Evolutionary conservation across 2,329 filamentous ascomycete genomes (phyloP), one percentile per base, ranked within the genome.

Genomic region (Aschersonia sp.): DNA sequence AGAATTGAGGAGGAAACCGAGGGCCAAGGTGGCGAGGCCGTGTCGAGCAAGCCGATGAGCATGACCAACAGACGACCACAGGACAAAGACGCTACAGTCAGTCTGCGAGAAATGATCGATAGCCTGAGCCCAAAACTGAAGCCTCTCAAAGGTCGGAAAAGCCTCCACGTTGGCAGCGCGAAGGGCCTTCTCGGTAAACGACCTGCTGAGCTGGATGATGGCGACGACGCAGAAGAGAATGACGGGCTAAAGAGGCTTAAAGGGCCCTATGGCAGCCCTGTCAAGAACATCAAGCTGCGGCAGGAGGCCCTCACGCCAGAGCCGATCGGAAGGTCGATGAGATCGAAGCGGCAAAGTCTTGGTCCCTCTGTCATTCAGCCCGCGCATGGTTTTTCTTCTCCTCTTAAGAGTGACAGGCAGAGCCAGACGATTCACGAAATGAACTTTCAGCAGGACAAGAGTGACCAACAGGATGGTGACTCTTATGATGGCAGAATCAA

Each of bases 101-200:
- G 79, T 52, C 65, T 90, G 42, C 83, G 78, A 52, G 83, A 87
- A 53, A 82, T 87, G 76, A 90, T 90, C 51, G 75, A 83, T 51
- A 84, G 78, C 49, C 70, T 90, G 52, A 87, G 83, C 30, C 85
- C 86, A 0, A 86, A 85, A 63, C 86, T 87, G 61, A 81, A 77
- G 47, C 63, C 66, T 5, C 55, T 85, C 6, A 79, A 73, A 48
- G 79, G 79, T 11, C 79, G 85, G 41, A 89, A 89, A 65, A 89
- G 85, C 58, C 69, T 89, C 45, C 81, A 85, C 53, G 78, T 87
- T 22, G 85, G 85, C 41, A 84, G 83, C 55, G 85, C 84, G 11
- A 79, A 70, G 52, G 85, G 85, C 0, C 64, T 89, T 22, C 68
- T 89, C 5, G 85, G 85, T 6, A 89, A 89, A 62, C 73, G 85